Base-by-base conservation (phyloP, 768 basidiomycete genomes). In the Glaciozyma antarctica region DNA sequence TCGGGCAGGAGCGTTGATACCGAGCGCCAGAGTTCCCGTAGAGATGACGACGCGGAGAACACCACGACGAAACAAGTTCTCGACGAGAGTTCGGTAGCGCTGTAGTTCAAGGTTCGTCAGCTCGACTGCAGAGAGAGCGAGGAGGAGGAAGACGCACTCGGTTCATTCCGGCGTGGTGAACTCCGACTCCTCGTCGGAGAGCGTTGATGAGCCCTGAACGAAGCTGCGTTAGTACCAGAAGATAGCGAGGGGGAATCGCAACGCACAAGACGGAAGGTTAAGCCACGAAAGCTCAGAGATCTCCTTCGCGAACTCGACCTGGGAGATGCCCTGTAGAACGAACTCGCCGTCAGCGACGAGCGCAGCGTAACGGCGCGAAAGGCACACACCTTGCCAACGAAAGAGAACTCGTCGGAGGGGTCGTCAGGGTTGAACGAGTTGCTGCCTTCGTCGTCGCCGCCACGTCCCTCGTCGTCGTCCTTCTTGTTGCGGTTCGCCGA, bases 1-100 rank as follows among this genome's bases (percentile, higher is more conserved):
- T 70, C 82, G 85, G 0, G 85, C 80, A 0, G 86, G 86, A 0
- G 85, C 86, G 71, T 88, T 88, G 71, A 88, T 88, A 63, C 86
- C 87, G 19, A 88, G 77, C 1, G 86, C 86, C 49, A 87, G 77
- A 8, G 86, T 87, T 84, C 84, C 82, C 62, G 86, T 87, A 15
- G 86, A 82, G 65, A 88, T 82, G 41, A 87, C 78, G 9, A 88
- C 83, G 24, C 83, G 81, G 52, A 88, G 65, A 65, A 82, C 84
- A 2, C 85, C 84, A 34, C 78, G 76, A 26, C 86, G 81, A 74
- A 86, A 69, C 62, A 65, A 82, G 83, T 81, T 81, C 78, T 86
- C 84, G 0, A 86, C 78, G 0, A 84, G 67, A 53, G 78, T 78
- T 49, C 85, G 76, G 72, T 87, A 87, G 1, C 75, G 75, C 55